Percentiles rank a stretch among this genome's conserved stretches.
Evolutionary conservation across 139 green algal genomes (phyloP).

Genomic region (Nannochloris sp.): DNA sequence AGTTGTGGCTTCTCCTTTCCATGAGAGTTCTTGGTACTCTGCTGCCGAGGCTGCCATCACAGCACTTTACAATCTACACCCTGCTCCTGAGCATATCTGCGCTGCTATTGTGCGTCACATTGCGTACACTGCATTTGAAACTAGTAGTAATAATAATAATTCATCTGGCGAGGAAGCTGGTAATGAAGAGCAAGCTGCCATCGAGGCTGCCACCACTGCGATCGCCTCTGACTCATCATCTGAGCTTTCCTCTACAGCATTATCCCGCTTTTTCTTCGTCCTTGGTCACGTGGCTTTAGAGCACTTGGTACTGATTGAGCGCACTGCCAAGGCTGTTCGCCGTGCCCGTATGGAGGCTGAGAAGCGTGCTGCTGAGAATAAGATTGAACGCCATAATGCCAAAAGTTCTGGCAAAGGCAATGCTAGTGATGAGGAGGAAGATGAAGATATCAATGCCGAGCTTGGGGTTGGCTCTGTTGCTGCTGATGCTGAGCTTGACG

Average conservation of each 20-base stretch:
- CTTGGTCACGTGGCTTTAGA: slow-evolving; percentile 70
- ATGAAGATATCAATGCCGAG: slow-evolving; percentile 61
- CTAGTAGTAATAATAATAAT: neutral
- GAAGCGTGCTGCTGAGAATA: slow-evolving; percentile 32
- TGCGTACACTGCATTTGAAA: slow-evolving; percentile 21
- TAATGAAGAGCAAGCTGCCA: neutral
- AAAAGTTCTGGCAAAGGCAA: neutral
- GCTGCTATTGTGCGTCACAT: slow-evolving; percentile 38
- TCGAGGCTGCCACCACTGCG: neutral
- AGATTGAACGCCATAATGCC: slow-evolving; percentile 4
- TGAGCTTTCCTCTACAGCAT: slow-evolving; percentile 1
- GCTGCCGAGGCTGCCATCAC: slow-evolving; percentile 62
- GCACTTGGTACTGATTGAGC: slow-evolving; percentile 73
- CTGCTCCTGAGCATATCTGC: slow-evolving; percentile 47
- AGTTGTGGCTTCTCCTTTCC: slow-evolving; percentile 36
- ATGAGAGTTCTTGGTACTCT: slow-evolving; percentile 54
- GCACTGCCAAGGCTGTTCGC: slow-evolving; percentile 46
- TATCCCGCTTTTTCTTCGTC: slow-evolving; percentile 67
- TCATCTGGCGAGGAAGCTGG: neutral
- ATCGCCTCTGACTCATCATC: neutral
- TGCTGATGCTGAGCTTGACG: slow-evolving; percentile 66
- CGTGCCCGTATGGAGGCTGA: slow-evolving; percentile 33
- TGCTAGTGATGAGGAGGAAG: slow-evolving; percentile 1
- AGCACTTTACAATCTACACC: slow-evolving; percentile 77
- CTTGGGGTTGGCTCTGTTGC: slow-evolving; percentile 51